Conservation (phyloP, 257 asterid genomes). For the Nicotiana noctiflora region DNA sequence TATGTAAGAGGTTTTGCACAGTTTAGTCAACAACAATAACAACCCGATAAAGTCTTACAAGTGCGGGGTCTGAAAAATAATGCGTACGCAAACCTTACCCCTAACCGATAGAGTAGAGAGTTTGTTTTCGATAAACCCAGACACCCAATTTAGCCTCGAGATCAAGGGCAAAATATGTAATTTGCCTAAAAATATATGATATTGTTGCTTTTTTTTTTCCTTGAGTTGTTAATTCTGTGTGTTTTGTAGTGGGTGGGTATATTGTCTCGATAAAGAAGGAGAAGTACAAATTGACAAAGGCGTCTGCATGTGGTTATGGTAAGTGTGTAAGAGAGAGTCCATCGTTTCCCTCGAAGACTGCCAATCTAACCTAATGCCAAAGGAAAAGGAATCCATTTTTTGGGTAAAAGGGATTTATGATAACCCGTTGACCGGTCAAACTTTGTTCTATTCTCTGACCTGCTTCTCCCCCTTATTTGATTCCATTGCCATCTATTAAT, state of each 20-base stretch:
- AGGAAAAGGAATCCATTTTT: conserved; percentile 36
- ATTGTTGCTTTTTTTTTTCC: neutral
- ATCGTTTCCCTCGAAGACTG: conserved; percentile 31
- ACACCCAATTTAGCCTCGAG: too few relatives aligned
- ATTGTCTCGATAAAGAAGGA: neutral
- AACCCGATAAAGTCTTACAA: too few relatives aligned
- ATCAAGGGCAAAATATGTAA: too few relatives aligned
- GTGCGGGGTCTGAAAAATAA: too few relatives aligned
- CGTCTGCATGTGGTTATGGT: conserved; percentile 14
- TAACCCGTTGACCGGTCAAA: conserved; percentile 48
- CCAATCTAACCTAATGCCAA: conserved; percentile 2
- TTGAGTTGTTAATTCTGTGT: neutral
- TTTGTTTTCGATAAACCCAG: too few relatives aligned
- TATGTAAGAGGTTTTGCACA: too few relatives aligned
- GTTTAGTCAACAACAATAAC: too few relatives aligned
- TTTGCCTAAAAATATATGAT: neutral
- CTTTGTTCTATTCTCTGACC: conserved; percentile 28
- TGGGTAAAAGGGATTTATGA: conserved; percentile 38
- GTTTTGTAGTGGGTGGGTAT: neutral
- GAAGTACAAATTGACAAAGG: conserved; percentile 7
- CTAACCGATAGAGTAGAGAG: too few relatives aligned
- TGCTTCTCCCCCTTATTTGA: neutral
- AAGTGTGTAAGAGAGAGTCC: neutral
- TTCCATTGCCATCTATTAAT: neutral
- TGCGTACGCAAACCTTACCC: too few relatives aligned